A percentile compares a stretch with the other conserved stretches of the same genome.
Evolutionary conservation across 441 rosid species (phyloP).

Genomic region (Hura crepitans): DNA sequence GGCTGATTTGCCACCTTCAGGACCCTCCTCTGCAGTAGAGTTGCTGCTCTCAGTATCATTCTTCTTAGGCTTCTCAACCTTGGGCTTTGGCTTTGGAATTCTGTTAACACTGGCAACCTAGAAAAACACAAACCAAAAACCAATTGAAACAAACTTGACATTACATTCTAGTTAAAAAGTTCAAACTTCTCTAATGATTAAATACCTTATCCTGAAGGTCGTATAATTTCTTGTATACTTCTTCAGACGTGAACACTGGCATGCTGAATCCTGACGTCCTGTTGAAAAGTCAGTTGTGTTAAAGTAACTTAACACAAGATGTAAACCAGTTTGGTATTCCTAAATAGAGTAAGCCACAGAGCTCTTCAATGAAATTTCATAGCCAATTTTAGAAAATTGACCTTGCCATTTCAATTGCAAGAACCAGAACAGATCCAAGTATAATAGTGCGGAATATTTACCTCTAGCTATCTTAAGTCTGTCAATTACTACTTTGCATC

Average conservation of each 20-base stretch:
- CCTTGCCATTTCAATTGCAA: too few species aligned
- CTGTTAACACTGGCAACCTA: slow-evolving; percentile 58
- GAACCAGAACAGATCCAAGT: too few species aligned
- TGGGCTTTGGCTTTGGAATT: slow-evolving; percentile 88
- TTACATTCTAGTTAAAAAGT: not conserved
- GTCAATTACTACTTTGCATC: too few species aligned
- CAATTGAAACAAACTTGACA: not conserved
- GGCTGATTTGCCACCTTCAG: slow-evolving; percentile 30
- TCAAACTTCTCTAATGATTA: not conserved
- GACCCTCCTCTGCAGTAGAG: slow-evolving; percentile 36
- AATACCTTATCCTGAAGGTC: slow-evolving; percentile 80
- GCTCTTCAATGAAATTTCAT: too few species aligned
- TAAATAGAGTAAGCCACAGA: too few species aligned
- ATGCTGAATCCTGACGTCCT: slow-evolving; percentile 55
- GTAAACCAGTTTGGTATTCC: too few species aligned
- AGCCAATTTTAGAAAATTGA: not conserved
- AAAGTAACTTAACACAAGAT: too few species aligned
- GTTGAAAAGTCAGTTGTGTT: slow-evolving; percentile 1
- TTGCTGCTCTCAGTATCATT: slow-evolving; percentile 42
- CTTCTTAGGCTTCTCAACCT: slow-evolving; percentile 57
- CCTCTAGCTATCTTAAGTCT: too few species aligned
- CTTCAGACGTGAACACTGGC: slow-evolving; percentile 76
- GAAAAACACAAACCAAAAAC: not conserved
- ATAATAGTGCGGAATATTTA: too few species aligned
- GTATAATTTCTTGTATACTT: slow-evolving; percentile 56